phyloP scores from a whole-genome alignment of 2,329 filamentous ascomycete genomes.

The Penicillium sp. region DNA sequence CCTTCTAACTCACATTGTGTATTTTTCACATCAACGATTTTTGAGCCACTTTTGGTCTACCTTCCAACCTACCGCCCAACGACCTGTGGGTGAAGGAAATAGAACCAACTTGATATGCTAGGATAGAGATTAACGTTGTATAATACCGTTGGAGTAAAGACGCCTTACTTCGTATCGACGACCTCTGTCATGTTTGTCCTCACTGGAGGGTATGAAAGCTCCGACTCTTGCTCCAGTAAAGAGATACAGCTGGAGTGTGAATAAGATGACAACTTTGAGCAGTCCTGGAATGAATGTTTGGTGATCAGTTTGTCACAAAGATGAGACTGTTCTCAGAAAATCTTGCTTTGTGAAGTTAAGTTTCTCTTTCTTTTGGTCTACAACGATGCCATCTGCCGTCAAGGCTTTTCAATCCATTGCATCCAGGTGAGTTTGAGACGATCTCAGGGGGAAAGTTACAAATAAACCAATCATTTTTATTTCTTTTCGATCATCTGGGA shows the following conservation, averaged over 20 bases:
- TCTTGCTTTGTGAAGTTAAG: conserved; percentile 1
- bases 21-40: not conserved
- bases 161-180: conserved; percentile 1
- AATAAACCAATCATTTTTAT: not conserved
- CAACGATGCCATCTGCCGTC: not conserved
- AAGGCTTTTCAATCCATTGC: not conserved
- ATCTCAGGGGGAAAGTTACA: not conserved
- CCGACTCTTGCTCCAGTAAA: conserved; percentile 6
- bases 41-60: conserved; percentile 2
- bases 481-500: not conserved
- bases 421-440: not conserved
- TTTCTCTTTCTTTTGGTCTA: not conserved
- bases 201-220: conserved; percentile 3
- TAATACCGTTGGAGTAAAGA: not conserved
- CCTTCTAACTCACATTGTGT: not conserved
- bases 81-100: not conserved
- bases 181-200: conserved; percentile 2
- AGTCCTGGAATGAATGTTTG: not conserved
- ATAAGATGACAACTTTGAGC: not conserved
- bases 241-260: conserved; percentile 5
- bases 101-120: conserved; percentile 5
- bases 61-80: not conserved
- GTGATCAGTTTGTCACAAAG: not conserved
- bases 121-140: not conserved
- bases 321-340: not conserved